Evolutionary conservation across 352 stramenopile species (phyloP), one percentile per base, ranked within the genome.

Genomic region (Pythium periplocum): DNA sequence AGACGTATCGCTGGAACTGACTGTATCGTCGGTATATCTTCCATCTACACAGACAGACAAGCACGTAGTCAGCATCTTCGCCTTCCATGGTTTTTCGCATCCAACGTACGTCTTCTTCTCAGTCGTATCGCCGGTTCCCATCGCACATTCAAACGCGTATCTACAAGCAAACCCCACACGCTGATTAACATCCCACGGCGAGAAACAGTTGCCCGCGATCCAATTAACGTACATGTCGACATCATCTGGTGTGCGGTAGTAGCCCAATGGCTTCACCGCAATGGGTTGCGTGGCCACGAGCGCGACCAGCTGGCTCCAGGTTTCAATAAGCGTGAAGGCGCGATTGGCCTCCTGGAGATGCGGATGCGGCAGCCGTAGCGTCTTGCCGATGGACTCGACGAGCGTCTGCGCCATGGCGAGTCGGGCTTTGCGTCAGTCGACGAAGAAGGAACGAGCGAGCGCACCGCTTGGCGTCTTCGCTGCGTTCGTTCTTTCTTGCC

Each of bases 1-100:
- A 54, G 10, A 87, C 70, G 52, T 90, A 90, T 48, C 75, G 67
- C 50, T 93, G 73, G 66, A 93, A 93, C 26, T 93, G 80, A 35
- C 83, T 67, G 58, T 93, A 93, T n/a, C 83, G 81, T 6, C 81
- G 76, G 45, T 91, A 90, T 53, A 93, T 84, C 55, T 90, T 90
- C 83, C 83, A 93, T 37, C 68, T 4, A 34, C 6, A 59, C 44
- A 31, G 17, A 42, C n/a, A 43, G 10, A 37, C 11, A 44, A 17
- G 35, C 6, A 17, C 30, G 11, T 12, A 49, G 30, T 26, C 3
- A 42, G 4, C 30, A 51, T 45, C 32, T 26, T 26, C 17, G 17
- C 17, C 17, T 26, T 26, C 17, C 17, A 26, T 26, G 17, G 17
- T 26, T 26, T 26, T 26, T 26, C 17, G 17, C n/a, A 48, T 4